Evolutionary conservation across 192 early-diverging fungal genomes (phyloP).

Genomic region (Backusella luteola): DNA sequence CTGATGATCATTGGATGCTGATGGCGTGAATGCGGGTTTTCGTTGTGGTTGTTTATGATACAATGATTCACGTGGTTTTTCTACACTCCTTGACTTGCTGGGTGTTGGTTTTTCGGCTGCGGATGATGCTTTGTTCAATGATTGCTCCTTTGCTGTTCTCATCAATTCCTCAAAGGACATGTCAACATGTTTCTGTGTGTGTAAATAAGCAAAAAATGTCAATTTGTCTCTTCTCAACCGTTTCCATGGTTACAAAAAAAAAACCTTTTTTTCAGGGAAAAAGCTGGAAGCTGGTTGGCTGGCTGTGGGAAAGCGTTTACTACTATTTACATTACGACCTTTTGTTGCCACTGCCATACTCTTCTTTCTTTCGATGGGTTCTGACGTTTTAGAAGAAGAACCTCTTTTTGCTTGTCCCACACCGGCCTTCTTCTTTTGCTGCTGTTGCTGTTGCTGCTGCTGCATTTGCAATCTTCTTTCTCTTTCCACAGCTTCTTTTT

Average conservation of each 20-base stretch:
- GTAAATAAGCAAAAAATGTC: background rate
- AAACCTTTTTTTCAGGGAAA: conserved; percentile 16
- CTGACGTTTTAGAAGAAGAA: background rate
- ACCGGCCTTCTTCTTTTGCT: background rate
- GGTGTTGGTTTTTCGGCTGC: background rate
- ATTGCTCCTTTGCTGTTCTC: conserved; percentile 5
- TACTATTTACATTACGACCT: conserved; percentile 6
- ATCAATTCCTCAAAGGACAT: conserved; percentile 16
- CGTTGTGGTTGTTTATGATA: conserved; percentile 6
- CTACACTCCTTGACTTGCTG: background rate
- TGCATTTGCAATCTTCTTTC: background rate
- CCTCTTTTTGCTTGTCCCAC: background rate
- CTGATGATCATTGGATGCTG: background rate
- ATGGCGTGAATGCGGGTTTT: background rate
- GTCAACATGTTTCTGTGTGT: conserved; percentile 9
- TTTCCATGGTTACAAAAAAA: background rate
- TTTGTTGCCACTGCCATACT: background rate
- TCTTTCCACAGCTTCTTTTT: background rate
- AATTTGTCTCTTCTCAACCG: too few relatives aligned
- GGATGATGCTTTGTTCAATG: background rate
- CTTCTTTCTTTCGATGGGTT: background rate
- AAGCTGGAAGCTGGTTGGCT: background rate
- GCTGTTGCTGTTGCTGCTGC: background rate
- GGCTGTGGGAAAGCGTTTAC: background rate
- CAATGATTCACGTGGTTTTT: conserved; percentile 12